These are phyloP conservation scores for Mitragyna speciosa DNA, from an alignment of 257 asterid species.

Conservation along the genomic window DNA sequence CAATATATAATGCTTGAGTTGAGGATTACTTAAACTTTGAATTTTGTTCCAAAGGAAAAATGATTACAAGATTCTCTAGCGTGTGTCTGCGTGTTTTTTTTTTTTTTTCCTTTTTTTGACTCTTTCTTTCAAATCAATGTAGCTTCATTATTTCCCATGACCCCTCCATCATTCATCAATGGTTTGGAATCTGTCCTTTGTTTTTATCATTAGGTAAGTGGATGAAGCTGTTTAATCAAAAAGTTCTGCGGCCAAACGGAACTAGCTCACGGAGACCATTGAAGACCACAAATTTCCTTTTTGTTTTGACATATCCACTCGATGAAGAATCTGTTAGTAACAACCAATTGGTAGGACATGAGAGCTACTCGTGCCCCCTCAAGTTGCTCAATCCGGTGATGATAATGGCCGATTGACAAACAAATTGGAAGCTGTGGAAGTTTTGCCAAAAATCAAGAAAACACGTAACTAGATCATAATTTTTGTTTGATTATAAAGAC, in stretches of 20 bases:
- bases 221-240: slow-evolving; percentile 23
- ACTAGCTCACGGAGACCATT: slow-evolving; percentile 10
- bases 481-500: neutral
- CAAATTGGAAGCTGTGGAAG: slow-evolving; percentile 4
- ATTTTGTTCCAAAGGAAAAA: slow-evolving; percentile 23
- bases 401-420: slow-evolving; percentile 5
- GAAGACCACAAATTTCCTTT: slow-evolving; percentile 5
- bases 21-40: neutral
- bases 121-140: slow-evolving; percentile 19
- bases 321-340: slow-evolving; percentile 8
- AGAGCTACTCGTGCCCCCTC: neutral
- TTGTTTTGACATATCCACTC: slow-evolving; percentile 11
- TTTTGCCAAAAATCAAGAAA: slow-evolving; percentile 13
- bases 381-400: slow-evolving; percentile 8
- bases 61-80: slow-evolving; percentile 25
- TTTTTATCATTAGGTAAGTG: slow-evolving; percentile 27
- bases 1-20: neutral
- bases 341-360: slow-evolving; percentile 14
- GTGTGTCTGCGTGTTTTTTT: no score
- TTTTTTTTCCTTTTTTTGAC: neutral
- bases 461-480: neutral
- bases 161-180: slow-evolving; percentile 5
- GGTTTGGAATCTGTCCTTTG: slow-evolving; percentile 6
- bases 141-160: slow-evolving; percentile 3
- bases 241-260: slow-evolving; percentile 7